phyloP scores from a whole-genome alignment of 805 yeast genomes.

The Ogataea paradorogensis region DNA sequence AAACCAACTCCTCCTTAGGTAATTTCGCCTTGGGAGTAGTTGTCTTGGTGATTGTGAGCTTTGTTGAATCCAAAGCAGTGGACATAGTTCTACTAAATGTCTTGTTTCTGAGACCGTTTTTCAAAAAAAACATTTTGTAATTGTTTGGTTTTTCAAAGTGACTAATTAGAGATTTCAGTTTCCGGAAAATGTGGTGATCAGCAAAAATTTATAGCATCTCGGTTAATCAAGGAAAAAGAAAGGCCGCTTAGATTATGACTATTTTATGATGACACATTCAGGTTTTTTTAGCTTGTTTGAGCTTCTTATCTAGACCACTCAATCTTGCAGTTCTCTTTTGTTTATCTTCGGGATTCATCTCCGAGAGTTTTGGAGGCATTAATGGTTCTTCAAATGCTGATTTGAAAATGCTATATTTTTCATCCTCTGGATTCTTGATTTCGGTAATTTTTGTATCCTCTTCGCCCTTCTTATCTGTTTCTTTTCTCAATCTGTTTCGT shows the following conservation, averaged over 20 bases:
- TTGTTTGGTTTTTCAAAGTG: constrained; percentile 2
- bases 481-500: constrained; percentile 41
- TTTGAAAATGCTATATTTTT: constrained; percentile 22
- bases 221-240: constrained; percentile 5
- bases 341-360: constrained; percentile 10
- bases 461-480: constrained; percentile 1
- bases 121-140: constrained; percentile 4
- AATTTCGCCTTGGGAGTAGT: constrained; percentile 50
- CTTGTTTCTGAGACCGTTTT: constrained; percentile 1
- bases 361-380: constrained; percentile 2
- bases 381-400: constrained; percentile 23
- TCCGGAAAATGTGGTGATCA: neutral
- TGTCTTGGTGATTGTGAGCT: constrained; percentile 46
- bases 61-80: constrained; percentile 52
- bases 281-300: constrained; percentile 9
- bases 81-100: constrained; percentile 5
- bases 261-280: neutral
- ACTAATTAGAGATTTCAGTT: neutral
- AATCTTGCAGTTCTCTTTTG: constrained; percentile 17
- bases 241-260: neutral
- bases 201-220: constrained; percentile 1
- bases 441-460: neutral
- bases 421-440: constrained; percentile 5
- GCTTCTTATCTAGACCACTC: constrained; percentile 26
- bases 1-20: constrained; percentile 61